Evolutionary conservation across 1,284 basidiomycete genomes (phyloP).

Genomic region (Cryptococcus depauperatus): DNA sequence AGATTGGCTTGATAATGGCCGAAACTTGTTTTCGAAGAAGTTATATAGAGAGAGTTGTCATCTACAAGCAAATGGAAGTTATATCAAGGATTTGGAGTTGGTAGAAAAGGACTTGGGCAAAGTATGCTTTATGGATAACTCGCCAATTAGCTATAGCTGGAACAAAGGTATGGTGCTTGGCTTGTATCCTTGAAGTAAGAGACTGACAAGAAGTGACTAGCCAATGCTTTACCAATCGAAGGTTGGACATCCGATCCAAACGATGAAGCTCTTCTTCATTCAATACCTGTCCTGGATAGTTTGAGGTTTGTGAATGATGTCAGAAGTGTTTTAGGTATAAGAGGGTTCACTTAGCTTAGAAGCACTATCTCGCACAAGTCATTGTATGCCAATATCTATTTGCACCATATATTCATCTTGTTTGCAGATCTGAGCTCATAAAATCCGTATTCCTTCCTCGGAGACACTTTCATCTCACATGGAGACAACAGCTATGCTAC

Average conservation of each 20-base stretch:
- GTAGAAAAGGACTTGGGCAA: constrained; percentile 81
- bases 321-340: constrained; percentile 77
- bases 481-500: too few relatives aligned
- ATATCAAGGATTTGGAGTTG: constrained; percentile 84
- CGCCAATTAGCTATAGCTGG: constrained; percentile 82
- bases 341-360: constrained; percentile 40
- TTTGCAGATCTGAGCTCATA: too few relatives aligned
- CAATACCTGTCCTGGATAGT: constrained; percentile 90
- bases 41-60: constrained; percentile 93
- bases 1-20: constrained; percentile 95
- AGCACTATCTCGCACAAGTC: too few relatives aligned
- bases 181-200: not conserved
- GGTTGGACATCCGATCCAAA: constrained; percentile 97
- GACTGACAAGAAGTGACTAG: constrained; percentile 46
- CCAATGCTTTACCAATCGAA: constrained; percentile 97
- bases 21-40: constrained; percentile 76
- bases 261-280: constrained; percentile 91
- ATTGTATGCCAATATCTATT: too few relatives aligned
- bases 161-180: constrained; percentile 66
- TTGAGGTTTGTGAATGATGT: constrained; percentile 94
- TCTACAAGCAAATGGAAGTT: constrained; percentile 80
- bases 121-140: constrained; percentile 94
- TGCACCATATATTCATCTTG: too few relatives aligned
- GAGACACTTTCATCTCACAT: too few relatives aligned
- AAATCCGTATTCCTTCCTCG: too few relatives aligned